Evolutionary conservation across 805 yeast species (phyloP).

Genomic region (Nakazawaea ambrosiae): DNA sequence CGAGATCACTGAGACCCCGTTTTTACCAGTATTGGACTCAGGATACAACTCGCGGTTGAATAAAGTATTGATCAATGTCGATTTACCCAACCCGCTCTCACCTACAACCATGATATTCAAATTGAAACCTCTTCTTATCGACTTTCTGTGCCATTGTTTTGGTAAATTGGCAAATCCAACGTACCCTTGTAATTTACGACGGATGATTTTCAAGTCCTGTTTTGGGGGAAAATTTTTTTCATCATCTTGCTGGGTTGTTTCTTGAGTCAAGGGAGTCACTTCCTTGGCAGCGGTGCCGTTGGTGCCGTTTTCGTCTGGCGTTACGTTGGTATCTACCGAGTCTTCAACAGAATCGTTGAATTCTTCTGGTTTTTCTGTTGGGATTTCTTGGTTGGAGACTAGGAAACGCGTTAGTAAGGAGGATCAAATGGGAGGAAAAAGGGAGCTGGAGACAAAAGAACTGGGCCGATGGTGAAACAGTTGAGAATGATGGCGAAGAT

Average conservation of each 20-base stretch:
- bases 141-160: constrained; percentile 96
- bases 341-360: constrained; percentile 9
- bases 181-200: constrained; percentile 81
- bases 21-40: constrained; percentile 1
- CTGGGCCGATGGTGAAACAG: too few species aligned
- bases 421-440: too few species aligned
- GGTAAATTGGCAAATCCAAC: constrained; percentile 98
- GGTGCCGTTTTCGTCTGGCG: constrained; percentile 3
- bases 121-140: constrained; percentile 82
- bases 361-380: constrained; percentile 6
- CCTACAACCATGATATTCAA: constrained; percentile 88
- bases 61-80: constrained; percentile 85
- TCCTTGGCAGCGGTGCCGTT: neutral
- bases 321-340: constrained; percentile 4
- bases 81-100: constrained; percentile 87
- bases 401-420: too few species aligned
- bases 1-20: neutral
- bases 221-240: neutral
- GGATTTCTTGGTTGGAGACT: constrained; percentile 1
- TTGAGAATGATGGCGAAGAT: too few species aligned
- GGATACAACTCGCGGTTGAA: constrained; percentile 63
- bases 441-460: too few species aligned
- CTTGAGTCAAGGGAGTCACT: neutral
- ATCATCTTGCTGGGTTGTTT: neutral
- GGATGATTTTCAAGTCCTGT: constrained; percentile 53